phyloP scores from a whole-genome alignment of 1,139 yeast species.

The Protomyces pachydermus region DNA sequence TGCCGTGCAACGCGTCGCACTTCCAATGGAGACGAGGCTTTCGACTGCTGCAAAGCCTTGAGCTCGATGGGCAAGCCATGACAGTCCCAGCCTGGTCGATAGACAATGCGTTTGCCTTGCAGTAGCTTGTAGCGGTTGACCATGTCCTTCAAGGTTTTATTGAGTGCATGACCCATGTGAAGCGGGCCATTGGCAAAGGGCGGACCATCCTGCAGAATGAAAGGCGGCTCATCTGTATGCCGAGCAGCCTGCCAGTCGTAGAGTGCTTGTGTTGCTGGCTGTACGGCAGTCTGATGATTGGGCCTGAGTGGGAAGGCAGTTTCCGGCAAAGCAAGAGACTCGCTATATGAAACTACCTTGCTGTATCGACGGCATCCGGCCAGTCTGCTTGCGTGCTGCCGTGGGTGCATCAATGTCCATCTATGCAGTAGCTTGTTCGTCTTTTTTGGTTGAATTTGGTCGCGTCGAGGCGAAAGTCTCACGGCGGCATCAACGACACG shows the following conservation, averaged over 20 bases:
- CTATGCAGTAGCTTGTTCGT: no score
- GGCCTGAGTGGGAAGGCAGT: constrained; percentile 24
- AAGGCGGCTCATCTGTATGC: constrained; percentile 35
- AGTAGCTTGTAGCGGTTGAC: constrained; percentile 67
- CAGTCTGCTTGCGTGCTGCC: background rate
- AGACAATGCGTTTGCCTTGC: constrained; percentile 57
- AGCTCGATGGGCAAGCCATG: constrained; percentile 96
- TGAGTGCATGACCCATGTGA: constrained; percentile 90
- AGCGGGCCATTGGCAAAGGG: constrained; percentile 95
- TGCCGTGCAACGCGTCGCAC: constrained; percentile 60
- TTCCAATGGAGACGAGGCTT: constrained; percentile 45
- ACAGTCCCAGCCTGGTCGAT: constrained; percentile 97
- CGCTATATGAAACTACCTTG: background rate
- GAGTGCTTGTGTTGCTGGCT: background rate
- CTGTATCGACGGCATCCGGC: background rate
- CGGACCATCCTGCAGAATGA: constrained; percentile 91
- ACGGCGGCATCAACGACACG: background rate
- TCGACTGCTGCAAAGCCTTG: constrained; percentile 55
- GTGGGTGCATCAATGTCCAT: background rate
- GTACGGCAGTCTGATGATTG: background rate
- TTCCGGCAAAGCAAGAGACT: constrained; percentile 7
- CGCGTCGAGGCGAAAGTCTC: background rate
- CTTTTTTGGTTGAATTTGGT: background rate
- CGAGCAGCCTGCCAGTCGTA: constrained; percentile 10
- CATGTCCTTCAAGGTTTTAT: constrained; percentile 82